Evolutionary conservation across 2,329 filamentous ascomycete genomes (phyloP).

Genomic region (Venturia effusa): DNA sequence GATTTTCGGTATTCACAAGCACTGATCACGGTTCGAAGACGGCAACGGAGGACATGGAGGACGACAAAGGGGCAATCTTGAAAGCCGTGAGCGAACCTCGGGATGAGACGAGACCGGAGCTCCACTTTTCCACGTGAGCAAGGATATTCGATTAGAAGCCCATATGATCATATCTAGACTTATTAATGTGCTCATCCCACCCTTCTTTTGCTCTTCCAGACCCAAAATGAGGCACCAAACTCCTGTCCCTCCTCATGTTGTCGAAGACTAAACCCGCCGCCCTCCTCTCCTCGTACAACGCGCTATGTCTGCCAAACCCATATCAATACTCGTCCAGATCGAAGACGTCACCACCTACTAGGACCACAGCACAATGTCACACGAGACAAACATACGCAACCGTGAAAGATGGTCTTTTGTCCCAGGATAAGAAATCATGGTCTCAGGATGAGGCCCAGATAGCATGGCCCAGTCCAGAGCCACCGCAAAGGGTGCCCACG

Average conservation of each 20-base stretch:
- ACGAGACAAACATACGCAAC: conserved; percentile 15
- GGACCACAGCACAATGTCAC: conserved; percentile 17
- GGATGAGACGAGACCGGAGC: too few species aligned
- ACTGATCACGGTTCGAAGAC: background rate
- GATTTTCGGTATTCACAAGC: background rate
- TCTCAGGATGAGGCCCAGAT: background rate
- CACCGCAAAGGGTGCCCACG: conserved; percentile 41
- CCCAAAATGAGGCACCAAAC: conserved; percentile 6
- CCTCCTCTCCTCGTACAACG: conserved; percentile 21
- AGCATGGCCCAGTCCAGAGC: conserved; percentile 6
- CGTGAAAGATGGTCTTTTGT: conserved; percentile 20
- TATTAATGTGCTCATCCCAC: background rate
- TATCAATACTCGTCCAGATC: conserved; percentile 19
- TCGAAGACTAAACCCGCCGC: conserved; percentile 23
- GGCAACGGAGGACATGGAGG: too few species aligned
- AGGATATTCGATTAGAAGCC: background rate
- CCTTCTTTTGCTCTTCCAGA: background rate
- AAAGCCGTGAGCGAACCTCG: too few species aligned
- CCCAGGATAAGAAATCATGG: background rate
- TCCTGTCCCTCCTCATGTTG: conserved; percentile 22
- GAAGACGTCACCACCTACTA: conserved; percentile 29
- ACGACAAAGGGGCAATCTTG: too few species aligned
- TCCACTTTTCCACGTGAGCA: background rate
- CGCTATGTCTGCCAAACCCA: conserved; percentile 13
- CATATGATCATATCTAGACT: background rate